These are phyloP conservation scores for Suillus subaureus DNA, from an alignment of 768 basidiomycete species.

Conservation along the genomic window DNA sequence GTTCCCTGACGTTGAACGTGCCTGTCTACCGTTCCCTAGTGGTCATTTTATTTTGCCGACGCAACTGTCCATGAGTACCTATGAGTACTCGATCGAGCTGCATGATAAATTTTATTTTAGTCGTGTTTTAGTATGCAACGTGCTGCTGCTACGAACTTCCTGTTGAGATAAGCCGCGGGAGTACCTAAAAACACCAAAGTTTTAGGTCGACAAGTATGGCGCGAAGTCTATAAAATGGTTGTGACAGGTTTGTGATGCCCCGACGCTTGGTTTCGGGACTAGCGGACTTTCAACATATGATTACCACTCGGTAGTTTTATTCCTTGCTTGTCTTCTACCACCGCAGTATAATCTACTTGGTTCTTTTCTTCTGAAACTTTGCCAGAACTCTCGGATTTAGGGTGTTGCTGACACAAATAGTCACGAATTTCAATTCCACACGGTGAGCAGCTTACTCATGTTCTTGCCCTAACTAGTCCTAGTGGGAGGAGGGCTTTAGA, in stretches of 20 bases:
- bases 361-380: too few species aligned
- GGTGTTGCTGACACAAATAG: neutral
- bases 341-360: too few species aligned
- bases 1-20: neutral
- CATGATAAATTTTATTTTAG: neutral
- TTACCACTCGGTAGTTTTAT: too few species aligned
- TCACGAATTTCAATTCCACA: neutral
- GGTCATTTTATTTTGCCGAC: neutral
- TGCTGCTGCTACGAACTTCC: neutral
- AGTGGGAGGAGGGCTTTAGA: neutral
- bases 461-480: neutral
- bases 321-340: too few species aligned
- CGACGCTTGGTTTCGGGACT: too few species aligned
- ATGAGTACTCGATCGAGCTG: neutral
- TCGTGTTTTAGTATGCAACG: neutral
- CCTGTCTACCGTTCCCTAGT: conserved; percentile 1
- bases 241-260: neutral
- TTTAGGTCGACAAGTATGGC: neutral
- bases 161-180: neutral
- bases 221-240: neutral
- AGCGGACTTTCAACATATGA: too few species aligned
- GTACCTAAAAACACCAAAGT: neutral
- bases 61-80: neutral
- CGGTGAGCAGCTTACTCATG: neutral
- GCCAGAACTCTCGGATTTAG: too few species aligned